Conservation (phyloP, 208 protist genomes). For the Wallacemonas sp. region DNA sequence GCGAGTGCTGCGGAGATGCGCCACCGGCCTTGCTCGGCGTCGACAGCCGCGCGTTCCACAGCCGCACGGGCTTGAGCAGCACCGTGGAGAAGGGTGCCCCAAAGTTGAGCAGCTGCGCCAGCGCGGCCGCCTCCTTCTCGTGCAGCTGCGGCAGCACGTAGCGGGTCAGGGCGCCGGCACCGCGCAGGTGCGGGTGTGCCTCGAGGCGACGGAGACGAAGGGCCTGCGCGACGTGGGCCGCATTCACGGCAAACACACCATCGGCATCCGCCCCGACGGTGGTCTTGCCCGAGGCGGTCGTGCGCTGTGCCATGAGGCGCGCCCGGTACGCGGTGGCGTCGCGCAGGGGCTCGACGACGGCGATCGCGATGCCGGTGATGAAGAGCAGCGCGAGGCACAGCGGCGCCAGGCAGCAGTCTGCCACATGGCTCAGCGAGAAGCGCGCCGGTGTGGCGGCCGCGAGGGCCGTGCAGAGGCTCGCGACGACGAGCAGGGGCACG, state of each 20-base stretch:
- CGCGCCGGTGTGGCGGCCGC: background rate
- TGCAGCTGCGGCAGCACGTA: conserved; percentile 23
- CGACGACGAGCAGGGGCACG: background rate
- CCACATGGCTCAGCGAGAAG: background rate
- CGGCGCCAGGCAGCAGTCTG: background rate
- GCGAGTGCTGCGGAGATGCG: conserved; percentile 2
- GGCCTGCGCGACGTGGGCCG: background rate
- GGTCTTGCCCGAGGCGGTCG: no score
- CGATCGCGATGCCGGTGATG: background rate
- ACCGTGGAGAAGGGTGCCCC: conserved; percentile 32
- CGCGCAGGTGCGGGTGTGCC: conserved; percentile 11
- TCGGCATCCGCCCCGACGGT: background rate
- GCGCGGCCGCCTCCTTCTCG: conserved; percentile 19
- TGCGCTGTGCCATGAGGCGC: background rate
- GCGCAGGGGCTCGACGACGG: conserved; percentile 10
- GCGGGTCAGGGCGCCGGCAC: conserved; percentile 1
- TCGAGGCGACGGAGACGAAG: conserved; percentile 2
- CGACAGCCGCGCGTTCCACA: conserved; percentile 11
- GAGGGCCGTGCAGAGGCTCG: background rate
- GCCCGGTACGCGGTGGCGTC: conserved; percentile 8
- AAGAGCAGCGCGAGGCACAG: background rate
- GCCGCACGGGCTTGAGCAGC: conserved; percentile 28
- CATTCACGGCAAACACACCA: background rate
- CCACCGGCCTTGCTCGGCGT: background rate
- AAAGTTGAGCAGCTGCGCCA: conserved; percentile 32